Evolutionary conservation across 306 rosid genomes (phyloP).

Genomic region (Sphenostylis stenocarpa): DNA sequence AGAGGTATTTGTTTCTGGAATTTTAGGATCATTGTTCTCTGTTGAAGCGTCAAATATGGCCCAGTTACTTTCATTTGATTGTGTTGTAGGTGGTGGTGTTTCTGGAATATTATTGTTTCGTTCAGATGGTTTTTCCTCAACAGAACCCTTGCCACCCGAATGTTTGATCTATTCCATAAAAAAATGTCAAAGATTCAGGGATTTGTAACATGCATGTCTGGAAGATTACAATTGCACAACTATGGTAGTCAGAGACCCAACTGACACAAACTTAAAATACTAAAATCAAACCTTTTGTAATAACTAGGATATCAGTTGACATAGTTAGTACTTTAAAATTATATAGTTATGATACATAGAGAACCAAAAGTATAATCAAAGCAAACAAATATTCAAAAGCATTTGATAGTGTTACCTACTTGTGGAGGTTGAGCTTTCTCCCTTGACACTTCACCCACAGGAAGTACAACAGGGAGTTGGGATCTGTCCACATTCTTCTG

Average conservation of each 20-base stretch:
- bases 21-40: conserved; percentile 13
- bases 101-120: conserved; percentile 16
- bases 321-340: no score
- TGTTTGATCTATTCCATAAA: conserved; percentile 36
- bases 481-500: conserved; percentile 35
- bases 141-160: conserved; percentile 28
- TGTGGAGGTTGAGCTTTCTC: conserved; percentile 38
- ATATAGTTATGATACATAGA: no score
- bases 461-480: conserved; percentile 23
- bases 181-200: conserved; percentile 20
- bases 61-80: conserved; percentile 46
- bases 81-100: conserved; percentile 42
- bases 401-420: conserved; percentile 27
- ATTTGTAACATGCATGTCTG: no score
- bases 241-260: no score
- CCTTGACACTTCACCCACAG: conserved; percentile 24
- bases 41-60: conserved; percentile 42
- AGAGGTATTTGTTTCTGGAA: conserved; percentile 40
- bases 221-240: no score
- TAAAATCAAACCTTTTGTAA: no score
- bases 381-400: background rate
- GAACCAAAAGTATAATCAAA: no score
- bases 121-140: conserved; percentile 35
- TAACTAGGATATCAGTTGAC: no score
- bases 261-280: no score